These are phyloP conservation scores for Adiantum capillusveneris DNA, from an alignment of 75 land plant genomes.

Conservation along the genomic window DNA sequence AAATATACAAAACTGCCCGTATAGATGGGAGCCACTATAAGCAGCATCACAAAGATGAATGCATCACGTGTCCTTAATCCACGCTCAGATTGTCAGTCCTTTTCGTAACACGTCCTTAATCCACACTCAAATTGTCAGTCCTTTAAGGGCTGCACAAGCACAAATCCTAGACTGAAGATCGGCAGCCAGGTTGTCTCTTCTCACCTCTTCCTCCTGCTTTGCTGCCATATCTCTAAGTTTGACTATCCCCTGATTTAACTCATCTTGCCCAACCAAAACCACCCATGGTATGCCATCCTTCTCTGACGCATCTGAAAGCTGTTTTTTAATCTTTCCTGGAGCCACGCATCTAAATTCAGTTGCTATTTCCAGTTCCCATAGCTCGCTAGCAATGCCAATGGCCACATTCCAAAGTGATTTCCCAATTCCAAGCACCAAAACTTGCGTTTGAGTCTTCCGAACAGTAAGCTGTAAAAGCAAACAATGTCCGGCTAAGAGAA, in stretches of 20 bases:
- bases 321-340: slow-evolving; percentile 32
- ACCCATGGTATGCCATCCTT: slow-evolving; percentile 47
- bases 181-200: slow-evolving; percentile 37
- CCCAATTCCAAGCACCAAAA: slow-evolving; percentile 45
- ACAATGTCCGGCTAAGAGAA: neutral
- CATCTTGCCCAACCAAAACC: slow-evolving; percentile 64
- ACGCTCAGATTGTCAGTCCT: too few relatives aligned
- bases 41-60: too few relatives aligned
- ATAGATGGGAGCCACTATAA: too few relatives aligned
- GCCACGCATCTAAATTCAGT: slow-evolving; percentile 31
- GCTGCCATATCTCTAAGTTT: slow-evolving; percentile 37
- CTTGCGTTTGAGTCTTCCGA: slow-evolving; percentile 61
- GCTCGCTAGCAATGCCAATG: slow-evolving; percentile 43
- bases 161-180: slow-evolving; percentile 16
- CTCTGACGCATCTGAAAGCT: slow-evolving; percentile 31
- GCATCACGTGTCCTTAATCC: too few relatives aligned
- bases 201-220: slow-evolving; percentile 25
- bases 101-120: too few relatives aligned
- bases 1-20: too few relatives aligned
- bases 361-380: slow-evolving; percentile 64
- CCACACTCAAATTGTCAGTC: too few relatives aligned
- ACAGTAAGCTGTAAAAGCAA: neutral
- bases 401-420: slow-evolving; percentile 33
- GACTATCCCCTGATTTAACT: slow-evolving; percentile 41
- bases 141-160: too few relatives aligned